Percentiles rank a stretch among this genome's conserved stretches.
These are phyloP conservation scores for Nakazawaea molendinolei DNA, from an alignment of 805 yeast species.

Conservation along the genomic window DNA sequence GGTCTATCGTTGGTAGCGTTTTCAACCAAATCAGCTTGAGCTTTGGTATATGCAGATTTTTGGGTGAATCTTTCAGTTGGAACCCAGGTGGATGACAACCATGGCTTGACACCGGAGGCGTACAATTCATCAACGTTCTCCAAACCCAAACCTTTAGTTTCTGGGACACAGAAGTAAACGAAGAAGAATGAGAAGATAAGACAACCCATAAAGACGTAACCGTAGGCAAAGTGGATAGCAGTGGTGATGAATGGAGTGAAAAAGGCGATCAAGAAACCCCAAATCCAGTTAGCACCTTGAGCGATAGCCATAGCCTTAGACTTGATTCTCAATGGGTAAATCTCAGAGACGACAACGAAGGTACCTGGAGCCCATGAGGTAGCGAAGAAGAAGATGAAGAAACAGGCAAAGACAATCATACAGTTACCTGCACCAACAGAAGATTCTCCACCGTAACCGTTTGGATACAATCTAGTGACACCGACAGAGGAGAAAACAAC, in stretches of 20 bases:
- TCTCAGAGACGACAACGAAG: constrained; percentile 59
- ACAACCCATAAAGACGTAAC: constrained; percentile 52
- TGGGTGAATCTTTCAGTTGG: constrained; percentile 11
- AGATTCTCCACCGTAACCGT: constrained; percentile 20
- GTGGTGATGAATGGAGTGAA: constrained; percentile 50
- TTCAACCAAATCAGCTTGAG: constrained; percentile 5
- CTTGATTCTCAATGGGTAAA: constrained; percentile 62
- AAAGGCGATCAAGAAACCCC: constrained; percentile 52
- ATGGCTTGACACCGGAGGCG: constrained; percentile 18
- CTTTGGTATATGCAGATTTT: constrained; percentile 5
- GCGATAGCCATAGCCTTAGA: constrained; percentile 60
- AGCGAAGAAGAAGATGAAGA: constrained; percentile 62
- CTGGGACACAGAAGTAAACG: constrained; percentile 46
- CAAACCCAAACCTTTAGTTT: constrained; percentile 49
- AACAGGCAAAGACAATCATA: constrained; percentile 60
- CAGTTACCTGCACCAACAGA: constrained; percentile 33
- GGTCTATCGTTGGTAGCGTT: no score
- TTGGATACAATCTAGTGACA: constrained; percentile 31
- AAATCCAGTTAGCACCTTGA: constrained; percentile 59
- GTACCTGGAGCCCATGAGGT: constrained; percentile 74
- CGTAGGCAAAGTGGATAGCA: constrained; percentile 50
- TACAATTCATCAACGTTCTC: constrained; percentile 53
- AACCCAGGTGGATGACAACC: constrained; percentile 11
- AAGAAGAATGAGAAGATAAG: constrained; percentile 45
- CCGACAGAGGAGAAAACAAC: constrained; percentile 48